These are phyloP conservation scores for Cruciata laevipes DNA, from an alignment of 257 asterid genomes.

Conservation along the genomic window DNA sequence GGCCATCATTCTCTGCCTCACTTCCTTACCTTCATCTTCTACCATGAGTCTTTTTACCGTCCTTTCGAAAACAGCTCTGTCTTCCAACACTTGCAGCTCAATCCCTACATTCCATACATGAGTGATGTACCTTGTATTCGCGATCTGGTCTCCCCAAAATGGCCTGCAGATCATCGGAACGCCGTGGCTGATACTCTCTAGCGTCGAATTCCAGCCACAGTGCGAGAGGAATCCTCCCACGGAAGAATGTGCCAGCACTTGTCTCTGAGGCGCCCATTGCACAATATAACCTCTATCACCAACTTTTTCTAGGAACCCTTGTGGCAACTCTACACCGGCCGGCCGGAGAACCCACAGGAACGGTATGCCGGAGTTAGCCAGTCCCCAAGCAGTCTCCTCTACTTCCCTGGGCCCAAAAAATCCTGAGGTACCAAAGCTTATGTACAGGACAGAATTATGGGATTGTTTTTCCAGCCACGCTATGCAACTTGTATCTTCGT, in stretches of 20 bases:
- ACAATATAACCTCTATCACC: constrained; percentile 20
- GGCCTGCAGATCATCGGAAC: constrained; percentile 17
- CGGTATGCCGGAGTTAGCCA: constrained; percentile 30
- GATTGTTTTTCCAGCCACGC: constrained; percentile 38
- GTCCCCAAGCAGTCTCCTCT: constrained; percentile 41
- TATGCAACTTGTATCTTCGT: constrained; percentile 35
- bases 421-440: constrained; percentile 36
- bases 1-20: constrained; percentile 4
- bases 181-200: constrained; percentile 16
- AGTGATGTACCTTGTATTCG: constrained; percentile 12
- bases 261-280: constrained; percentile 32
- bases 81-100: constrained; percentile 9
- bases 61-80: background rate
- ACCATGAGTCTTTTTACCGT: constrained; percentile 16
- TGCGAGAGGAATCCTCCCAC: constrained; percentile 19
- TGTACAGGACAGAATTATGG: constrained; percentile 35
- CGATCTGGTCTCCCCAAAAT: constrained; percentile 5
- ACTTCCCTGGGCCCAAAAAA: constrained; percentile 13
- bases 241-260: constrained; percentile 14
- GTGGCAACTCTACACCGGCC: constrained; percentile 15
- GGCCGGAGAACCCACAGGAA: constrained; percentile 51
- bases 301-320: constrained; percentile 1
- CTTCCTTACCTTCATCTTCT: constrained; percentile 7
- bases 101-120: constrained; percentile 23
- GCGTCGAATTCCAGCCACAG: constrained; percentile 16